Evolutionary conservation across 2,329 filamentous ascomycete genomes (phyloP).

Genomic region (Ceratocystis ficicola): DNA sequence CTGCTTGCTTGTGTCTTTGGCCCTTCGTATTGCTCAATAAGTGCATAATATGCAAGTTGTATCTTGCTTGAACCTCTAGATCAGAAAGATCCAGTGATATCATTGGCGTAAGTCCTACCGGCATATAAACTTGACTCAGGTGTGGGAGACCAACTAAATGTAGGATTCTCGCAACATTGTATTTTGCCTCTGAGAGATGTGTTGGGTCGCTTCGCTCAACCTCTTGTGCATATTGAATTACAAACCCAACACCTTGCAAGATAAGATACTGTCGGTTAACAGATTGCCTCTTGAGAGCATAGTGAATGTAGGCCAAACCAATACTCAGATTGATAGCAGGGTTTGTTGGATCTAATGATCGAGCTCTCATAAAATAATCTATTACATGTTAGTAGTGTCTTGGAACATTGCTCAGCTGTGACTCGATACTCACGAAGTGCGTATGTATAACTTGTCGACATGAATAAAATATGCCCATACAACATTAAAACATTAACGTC

Average conservation of each 20-base stretch:
- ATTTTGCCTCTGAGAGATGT: slow-evolving; percentile 58
- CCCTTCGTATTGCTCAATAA: background rate
- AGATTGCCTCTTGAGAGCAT: slow-evolving; percentile 75
- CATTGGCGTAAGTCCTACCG: background rate
- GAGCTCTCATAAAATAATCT: slow-evolving; percentile 74
- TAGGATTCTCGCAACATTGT: slow-evolving; percentile 66
- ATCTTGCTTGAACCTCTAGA: slow-evolving; percentile 14
- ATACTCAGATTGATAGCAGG: slow-evolving; percentile 69
- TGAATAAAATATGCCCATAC: slow-evolving; percentile 81
- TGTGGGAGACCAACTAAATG: slow-evolving; percentile 35
- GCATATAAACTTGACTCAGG: slow-evolving; percentile 21
- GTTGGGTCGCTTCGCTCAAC: slow-evolving; percentile 31
- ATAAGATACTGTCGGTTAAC: slow-evolving; percentile 84
- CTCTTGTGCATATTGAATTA: slow-evolving; percentile 49
- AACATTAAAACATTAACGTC: slow-evolving; percentile 75
- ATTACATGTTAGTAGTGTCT: background rate
- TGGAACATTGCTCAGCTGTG: slow-evolving; percentile 12
- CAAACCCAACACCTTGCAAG: slow-evolving; percentile 70
- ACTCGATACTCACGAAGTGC: slow-evolving; percentile 51
- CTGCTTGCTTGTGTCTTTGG: background rate
- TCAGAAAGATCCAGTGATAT: slow-evolving; percentile 14
- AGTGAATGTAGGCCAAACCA: slow-evolving; percentile 74
- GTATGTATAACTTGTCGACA: slow-evolving; percentile 68
- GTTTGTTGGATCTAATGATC: slow-evolving; percentile 62
- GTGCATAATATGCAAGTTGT: slow-evolving; percentile 15